Evolutionary conservation across 805 yeast species (phyloP).

Genomic region (Sugiyamaella valdiviana): DNA sequence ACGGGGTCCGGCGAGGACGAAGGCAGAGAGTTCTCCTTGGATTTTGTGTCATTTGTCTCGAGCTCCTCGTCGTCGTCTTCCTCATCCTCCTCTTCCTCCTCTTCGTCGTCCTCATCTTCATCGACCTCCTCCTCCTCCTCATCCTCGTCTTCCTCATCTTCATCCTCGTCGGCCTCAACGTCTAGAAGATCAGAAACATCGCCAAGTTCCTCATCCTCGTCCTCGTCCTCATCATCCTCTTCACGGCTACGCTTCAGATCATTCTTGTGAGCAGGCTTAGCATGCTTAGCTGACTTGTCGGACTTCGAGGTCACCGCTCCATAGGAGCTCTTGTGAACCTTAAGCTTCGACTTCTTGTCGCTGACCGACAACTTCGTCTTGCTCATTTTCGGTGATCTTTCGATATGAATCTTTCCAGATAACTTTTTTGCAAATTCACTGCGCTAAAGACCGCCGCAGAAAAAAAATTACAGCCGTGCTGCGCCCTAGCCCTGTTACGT

Average conservation of each 20-base stretch:
- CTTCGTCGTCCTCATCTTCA: conserved; percentile 27
- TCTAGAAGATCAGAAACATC: conserved; percentile 21
- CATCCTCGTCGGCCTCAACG: conserved; percentile 21
- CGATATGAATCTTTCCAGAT: background rate
- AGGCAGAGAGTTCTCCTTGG: background rate
- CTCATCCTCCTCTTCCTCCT: conserved; percentile 24
- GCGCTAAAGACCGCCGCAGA: background rate
- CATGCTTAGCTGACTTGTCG: background rate
- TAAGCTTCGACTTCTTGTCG: background rate
- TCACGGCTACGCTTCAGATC: conserved; percentile 1
- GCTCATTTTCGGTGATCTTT: background rate
- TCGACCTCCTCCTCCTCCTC: conserved; percentile 24
- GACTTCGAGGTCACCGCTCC: too few species aligned
- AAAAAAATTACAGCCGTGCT: background rate
- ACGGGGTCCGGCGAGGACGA: conserved; percentile 26
- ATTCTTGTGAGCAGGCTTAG: conserved; percentile 4
- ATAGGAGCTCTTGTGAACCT: too few species aligned
- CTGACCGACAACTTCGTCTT: background rate
- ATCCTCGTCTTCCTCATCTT: conserved; percentile 22
- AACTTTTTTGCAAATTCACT: background rate
- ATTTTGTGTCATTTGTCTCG: conserved; percentile 2
- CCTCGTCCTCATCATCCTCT: conserved; percentile 14
- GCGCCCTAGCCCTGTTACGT: background rate
- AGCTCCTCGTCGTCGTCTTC: conserved; percentile 15
- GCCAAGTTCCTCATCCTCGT: conserved; percentile 22